These are phyloP conservation scores for Gamsiella multidivaricata DNA, from an alignment of 192 early-diverging fungal species.

Conservation along the genomic window DNA sequence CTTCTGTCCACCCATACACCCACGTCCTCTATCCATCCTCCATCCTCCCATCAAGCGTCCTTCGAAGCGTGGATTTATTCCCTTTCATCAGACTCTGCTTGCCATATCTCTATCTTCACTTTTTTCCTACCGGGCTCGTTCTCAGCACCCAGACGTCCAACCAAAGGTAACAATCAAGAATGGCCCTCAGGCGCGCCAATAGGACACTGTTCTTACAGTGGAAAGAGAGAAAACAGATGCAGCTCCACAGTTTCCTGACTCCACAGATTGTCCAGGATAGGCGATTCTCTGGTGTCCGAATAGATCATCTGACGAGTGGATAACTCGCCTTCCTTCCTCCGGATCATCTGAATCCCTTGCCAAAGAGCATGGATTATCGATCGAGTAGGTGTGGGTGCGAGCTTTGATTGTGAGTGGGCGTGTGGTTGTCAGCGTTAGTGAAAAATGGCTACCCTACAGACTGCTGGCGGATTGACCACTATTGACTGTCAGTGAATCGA, in stretches of 20 bases:
- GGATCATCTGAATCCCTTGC: background rate
- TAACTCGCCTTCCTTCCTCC: constrained; percentile 1
- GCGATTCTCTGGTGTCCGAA: background rate
- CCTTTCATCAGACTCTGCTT: constrained; percentile 4
- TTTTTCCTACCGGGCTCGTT: constrained; percentile 1
- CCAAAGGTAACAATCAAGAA: background rate
- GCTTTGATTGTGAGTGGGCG: too few relatives aligned
- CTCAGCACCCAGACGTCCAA: background rate
- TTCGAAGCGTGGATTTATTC: background rate
- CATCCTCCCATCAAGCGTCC: constrained; percentile 4
- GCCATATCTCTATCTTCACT: background rate
- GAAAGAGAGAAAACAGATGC: background rate
- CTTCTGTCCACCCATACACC: background rate
- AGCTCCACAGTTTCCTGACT: background rate
- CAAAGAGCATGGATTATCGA: background rate
- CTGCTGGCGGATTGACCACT: too few relatives aligned
- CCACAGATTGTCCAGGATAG: background rate
- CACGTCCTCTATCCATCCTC: background rate
- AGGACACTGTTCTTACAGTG: background rate
- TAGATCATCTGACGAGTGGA: constrained; percentile 7
- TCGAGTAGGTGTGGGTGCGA: background rate
- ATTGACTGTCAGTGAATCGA: too few relatives aligned
- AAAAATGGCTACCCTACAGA: too few relatives aligned
- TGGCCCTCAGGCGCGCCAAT: constrained; percentile 1
- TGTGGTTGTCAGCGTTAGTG: too few relatives aligned